These are phyloP conservation scores for Microsporum canis DNA, from an alignment of 2,329 filamentous ascomycete genomes.

Conservation along the genomic window DNA sequence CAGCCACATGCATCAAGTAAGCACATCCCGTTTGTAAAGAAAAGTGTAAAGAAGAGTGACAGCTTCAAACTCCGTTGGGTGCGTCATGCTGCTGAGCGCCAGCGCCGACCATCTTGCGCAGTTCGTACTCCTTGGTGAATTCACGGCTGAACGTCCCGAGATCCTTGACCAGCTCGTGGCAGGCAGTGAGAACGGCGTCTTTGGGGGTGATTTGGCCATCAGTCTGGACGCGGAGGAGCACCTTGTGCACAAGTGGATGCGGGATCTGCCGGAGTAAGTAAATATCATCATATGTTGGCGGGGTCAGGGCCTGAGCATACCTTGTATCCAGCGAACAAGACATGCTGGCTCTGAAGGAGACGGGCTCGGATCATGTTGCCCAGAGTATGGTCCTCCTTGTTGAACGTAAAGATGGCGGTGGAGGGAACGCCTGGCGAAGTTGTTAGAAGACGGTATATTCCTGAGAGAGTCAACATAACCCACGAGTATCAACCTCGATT, in stretches of 20 bases:
- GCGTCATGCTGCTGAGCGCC: slow-evolving; percentile 39
- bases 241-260: slow-evolving; percentile 39
- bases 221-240: slow-evolving; percentile 77
- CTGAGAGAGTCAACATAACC: slow-evolving; percentile 25
- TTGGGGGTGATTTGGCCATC: slow-evolving; percentile 82
- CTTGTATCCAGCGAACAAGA: slow-evolving; percentile 88
- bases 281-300: slow-evolving; percentile 26
- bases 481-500: slow-evolving; percentile 79
- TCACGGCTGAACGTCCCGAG: slow-evolving; percentile 70
- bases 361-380: slow-evolving; percentile 81
- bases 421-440: slow-evolving; percentile 64
- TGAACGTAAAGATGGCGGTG: slow-evolving; percentile 87
- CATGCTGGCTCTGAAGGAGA: slow-evolving; percentile 70
- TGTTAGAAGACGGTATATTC: neutral
- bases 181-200: slow-evolving; percentile 70
- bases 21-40: neutral
- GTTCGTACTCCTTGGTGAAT: slow-evolving; percentile 84
- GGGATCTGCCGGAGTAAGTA: slow-evolving; percentile 25
- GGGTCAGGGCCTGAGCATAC: slow-evolving; percentile 38
- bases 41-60: neutral
- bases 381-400: slow-evolving; percentile 94
- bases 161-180: slow-evolving; percentile 70
- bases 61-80: slow-evolving; percentile 12
- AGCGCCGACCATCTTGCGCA: slow-evolving; percentile 70
- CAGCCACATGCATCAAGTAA: neutral